Percentiles rank a stretch among this genome's conserved stretches.
phyloP scores from a whole-genome alignment of 2,329 filamentous ascomycete species.

The Penicillium sp. region DNA sequence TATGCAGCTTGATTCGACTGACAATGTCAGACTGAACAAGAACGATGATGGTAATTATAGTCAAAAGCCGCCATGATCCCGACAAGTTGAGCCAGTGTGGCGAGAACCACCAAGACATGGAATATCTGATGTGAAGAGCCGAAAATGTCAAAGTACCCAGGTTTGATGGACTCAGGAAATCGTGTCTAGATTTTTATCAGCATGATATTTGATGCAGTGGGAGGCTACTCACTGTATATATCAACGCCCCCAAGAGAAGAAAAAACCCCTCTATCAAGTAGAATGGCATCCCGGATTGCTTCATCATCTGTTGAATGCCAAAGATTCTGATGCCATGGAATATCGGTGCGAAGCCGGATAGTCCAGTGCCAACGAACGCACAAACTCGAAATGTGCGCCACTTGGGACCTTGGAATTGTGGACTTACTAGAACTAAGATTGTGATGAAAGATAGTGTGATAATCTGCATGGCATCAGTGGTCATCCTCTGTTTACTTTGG shows the following conservation, averaged over 20 bases:
- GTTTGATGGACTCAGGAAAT: slow-evolving; percentile 1
- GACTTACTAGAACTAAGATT: slow-evolving; percentile 2
- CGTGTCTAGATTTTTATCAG: too few relatives aligned
- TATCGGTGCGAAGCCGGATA: slow-evolving; percentile 3
- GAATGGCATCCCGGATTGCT: slow-evolving; percentile 4
- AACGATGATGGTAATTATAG: slow-evolving; percentile 5
- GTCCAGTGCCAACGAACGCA: slow-evolving; percentile 4
- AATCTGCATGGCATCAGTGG: too few relatives aligned
- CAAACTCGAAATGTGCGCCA: slow-evolving; percentile 7
- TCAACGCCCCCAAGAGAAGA: slow-evolving; percentile 2
- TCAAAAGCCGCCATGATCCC: slow-evolving; percentile 7
- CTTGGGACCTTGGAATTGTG: slow-evolving; percentile 2
- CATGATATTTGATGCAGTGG: too few relatives aligned
- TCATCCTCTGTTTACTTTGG: too few relatives aligned
- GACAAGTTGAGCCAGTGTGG: background rate
- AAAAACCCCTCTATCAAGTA: slow-evolving; percentile 3
- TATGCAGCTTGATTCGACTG: background rate
- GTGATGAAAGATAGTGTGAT: background rate
- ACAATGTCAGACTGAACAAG: background rate
- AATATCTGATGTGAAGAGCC: slow-evolving; percentile 9
- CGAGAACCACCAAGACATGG: slow-evolving; percentile 5
- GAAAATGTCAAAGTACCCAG: slow-evolving; percentile 5
- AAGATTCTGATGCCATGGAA: slow-evolving; percentile 3
- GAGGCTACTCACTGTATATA: slow-evolving; percentile 7
- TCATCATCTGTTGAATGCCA: slow-evolving; percentile 2